phyloP scores from a whole-genome alignment of 345 rosid genomes.

The Laguncularia racemosa region DNA sequence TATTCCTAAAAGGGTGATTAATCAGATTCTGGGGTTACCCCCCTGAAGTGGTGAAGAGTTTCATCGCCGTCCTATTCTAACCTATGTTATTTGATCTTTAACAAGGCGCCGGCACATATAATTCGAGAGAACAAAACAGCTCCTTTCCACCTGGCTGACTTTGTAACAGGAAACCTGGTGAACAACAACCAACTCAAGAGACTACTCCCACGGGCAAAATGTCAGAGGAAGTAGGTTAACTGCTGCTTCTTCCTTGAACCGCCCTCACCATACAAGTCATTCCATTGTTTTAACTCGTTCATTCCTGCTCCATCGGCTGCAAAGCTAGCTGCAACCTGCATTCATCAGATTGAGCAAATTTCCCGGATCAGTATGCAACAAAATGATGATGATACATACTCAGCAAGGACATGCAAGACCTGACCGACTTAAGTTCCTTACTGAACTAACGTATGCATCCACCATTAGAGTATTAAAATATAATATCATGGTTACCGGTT shows the following conservation, averaged over 20 bases:
- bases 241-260: constrained; percentile 91
- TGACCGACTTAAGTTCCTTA: not conserved
- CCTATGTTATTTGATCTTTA: too few relatives aligned
- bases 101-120: too few relatives aligned
- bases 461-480: not conserved
- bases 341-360: not conserved
- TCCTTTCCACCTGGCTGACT: too few relatives aligned
- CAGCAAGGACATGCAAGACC: not conserved
- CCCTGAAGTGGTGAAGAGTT: too few relatives aligned
- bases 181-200: too few relatives aligned
- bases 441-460: too few relatives aligned
- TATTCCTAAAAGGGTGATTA: too few relatives aligned
- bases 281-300: constrained; percentile 88
- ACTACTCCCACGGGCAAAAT: not conserved
- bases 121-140: too few relatives aligned
- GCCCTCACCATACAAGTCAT: constrained; percentile 84
- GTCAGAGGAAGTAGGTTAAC: constrained; percentile 68
- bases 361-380: not conserved
- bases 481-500: not conserved
- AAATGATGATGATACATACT: not conserved
- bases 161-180: too few relatives aligned
- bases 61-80: too few relatives aligned
- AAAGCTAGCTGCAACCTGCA: constrained; percentile 91
- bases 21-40: too few relatives aligned
- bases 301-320: constrained; percentile 64